Evolutionary conservation across 106 monocot species (phyloP).

Genomic region (Phalaenopsis equestris): DNA sequence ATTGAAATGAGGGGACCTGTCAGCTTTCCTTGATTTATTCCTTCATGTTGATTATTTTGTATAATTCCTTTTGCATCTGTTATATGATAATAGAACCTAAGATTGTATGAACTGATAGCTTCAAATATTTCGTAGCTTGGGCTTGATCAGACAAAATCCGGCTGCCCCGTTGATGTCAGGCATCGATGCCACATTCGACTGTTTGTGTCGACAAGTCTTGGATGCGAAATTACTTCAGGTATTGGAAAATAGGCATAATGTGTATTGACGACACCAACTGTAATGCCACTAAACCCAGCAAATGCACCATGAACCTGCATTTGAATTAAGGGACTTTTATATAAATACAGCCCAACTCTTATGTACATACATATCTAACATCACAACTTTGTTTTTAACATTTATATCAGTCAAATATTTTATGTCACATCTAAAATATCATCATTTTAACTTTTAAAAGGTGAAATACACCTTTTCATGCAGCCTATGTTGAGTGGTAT

Average conservation of each 20-base stretch:
- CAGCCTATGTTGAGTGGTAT: too few relatives aligned
- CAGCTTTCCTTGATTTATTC: not conserved
- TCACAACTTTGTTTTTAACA: too few relatives aligned
- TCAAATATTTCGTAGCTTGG: not conserved
- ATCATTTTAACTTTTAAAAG: too few relatives aligned
- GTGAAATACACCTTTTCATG: too few relatives aligned
- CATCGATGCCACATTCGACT: constrained; percentile 91
- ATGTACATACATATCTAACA: too few relatives aligned
- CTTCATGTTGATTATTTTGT: not conserved
- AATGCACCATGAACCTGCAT: constrained; percentile 83
- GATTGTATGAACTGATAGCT: not conserved
- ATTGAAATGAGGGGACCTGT: not conserved
- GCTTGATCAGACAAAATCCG: constrained; percentile 40
- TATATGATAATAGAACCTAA: not conserved
- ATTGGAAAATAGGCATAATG: constrained; percentile 76
- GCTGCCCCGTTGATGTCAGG: constrained; percentile 80
- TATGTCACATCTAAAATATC: too few relatives aligned
- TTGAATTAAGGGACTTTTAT: not conserved
- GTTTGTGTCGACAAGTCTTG: constrained; percentile 57
- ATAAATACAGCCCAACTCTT: too few relatives aligned
- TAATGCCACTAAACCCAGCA: constrained; percentile 77
- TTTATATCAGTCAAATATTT: too few relatives aligned
- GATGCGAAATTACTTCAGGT: constrained; percentile 59
- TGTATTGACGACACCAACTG: constrained; percentile 66
- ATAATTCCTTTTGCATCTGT: not conserved